Evolutionary conservation across 2,329 filamentous ascomycete genomes (phyloP).

Genomic region (Chaetomium strumarium): DNA sequence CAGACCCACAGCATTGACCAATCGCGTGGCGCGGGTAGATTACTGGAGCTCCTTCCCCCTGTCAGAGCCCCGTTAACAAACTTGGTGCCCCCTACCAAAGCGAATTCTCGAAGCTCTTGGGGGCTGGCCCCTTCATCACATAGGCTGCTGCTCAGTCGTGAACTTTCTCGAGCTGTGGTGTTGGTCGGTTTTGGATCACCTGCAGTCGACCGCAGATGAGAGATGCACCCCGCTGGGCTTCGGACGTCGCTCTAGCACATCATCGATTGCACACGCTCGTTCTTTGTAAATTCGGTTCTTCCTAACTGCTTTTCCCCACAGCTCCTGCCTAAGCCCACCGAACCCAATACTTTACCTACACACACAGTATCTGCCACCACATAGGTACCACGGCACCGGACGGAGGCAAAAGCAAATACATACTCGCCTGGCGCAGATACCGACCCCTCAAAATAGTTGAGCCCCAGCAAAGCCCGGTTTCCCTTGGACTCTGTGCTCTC

Average conservation of each 20-base stretch:
- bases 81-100: constrained; percentile 4
- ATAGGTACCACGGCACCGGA: neutral
- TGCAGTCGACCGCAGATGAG: neutral
- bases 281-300: neutral
- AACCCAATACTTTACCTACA: neutral
- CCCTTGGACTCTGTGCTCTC: neutral
- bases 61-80: neutral
- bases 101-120: constrained; percentile 16
- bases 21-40: constrained; percentile 6
- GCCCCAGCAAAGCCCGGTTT: neutral
- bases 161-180: neutral
- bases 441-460: neutral
- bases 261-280: neutral
- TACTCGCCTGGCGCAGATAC: neutral
- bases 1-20: constrained; percentile 10
- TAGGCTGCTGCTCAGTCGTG: constrained; percentile 4
- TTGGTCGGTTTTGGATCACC: constrained; percentile 3
- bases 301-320: neutral
- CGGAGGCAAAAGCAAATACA: neutral
- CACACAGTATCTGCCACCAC: neutral
- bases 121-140: constrained; percentile 6
- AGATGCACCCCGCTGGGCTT: neutral
- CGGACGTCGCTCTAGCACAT: neutral
- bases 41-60: constrained; percentile 9
- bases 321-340: too few species aligned